Base-by-base conservation (phyloP, 305 asterid genomes). In the Andrographis paniculata region DNA sequence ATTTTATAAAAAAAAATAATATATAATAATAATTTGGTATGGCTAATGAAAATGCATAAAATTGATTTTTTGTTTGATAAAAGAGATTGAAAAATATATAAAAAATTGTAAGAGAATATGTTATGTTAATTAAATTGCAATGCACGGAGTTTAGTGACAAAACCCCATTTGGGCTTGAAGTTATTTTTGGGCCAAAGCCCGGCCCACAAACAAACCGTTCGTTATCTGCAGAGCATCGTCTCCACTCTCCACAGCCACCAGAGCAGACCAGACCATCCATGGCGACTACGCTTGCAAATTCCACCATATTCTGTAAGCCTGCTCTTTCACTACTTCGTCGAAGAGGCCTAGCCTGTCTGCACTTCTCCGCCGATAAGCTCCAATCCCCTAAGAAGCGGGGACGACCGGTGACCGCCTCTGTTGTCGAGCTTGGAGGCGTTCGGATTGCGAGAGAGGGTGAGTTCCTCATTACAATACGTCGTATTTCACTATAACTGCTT, bases 401-500 rank as follows among this genome's bases (percentile, higher is more conserved):
- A 69, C 63, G 58, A 28, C 69, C 72, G 0, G 59, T 57, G 14
- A 56, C 78, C 15, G 70, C 78, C 45, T 77, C 83, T 39, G 75
- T 63, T 60, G 52, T 85, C 27, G 74, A 82, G 19, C 69, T 73
- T 31, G 82, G 75, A 10, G 86, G 87, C 15, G 61, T 71, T 67
- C 68, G 62, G 55, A 42, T 78, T 60, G 30, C 85, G 17, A 76
- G 73, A 65, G 77, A 83, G 16, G 93, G 95, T 87, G 33, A 43
- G 4, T 10, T 22, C 44, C 37, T 12, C 13, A 14, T 9, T 47
- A 24, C 17, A 8, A n/a, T 59, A 36, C 27, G 19, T 14, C 8
- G 3, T 45, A 22, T 43, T 38, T 17, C 14, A 11, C 14, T 41
- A 14, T 48, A 39, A 22, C 21, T 14, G 12, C 21, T 9, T 38